Percentiles rank a stretch among this genome's conserved stretches.
Evolutionary conservation across 345 rosid genomes (phyloP).

Genomic region (Euphorbia lathyris): DNA sequence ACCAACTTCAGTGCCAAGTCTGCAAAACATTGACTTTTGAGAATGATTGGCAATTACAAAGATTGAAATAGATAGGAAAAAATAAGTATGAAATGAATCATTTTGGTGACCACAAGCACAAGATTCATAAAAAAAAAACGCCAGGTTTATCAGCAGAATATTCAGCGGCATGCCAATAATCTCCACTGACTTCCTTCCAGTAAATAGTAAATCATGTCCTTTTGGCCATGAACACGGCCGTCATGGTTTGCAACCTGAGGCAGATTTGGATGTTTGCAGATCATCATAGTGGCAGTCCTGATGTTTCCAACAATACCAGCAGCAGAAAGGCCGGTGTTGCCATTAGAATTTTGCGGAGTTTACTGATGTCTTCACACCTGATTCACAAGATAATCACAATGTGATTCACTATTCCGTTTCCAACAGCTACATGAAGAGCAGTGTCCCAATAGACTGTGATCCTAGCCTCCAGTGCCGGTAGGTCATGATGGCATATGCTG

Average conservation of each 20-base stretch:
- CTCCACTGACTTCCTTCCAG: not conserved
- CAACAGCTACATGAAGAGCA: conserved; percentile 3
- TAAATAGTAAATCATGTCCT: conserved; percentile 7
- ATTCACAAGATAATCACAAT: not conserved
- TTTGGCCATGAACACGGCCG: conserved; percentile 7
- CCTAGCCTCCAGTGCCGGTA: not conserved
- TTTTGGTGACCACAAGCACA: not conserved
- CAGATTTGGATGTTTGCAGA: conserved; percentile 7
- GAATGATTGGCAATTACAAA: not conserved
- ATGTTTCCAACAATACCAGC: conserved; percentile 19
- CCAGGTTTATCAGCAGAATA: conserved; percentile 3
- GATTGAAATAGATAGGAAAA: not conserved
- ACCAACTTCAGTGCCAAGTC: conserved; percentile 14
- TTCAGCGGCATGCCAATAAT: conserved; percentile 1
- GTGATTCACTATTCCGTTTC: not conserved
- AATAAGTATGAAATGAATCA: not conserved
- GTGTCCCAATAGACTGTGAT: not conserved
- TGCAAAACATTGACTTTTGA: not conserved
- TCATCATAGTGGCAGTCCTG: conserved; percentile 13
- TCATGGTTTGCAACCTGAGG: conserved; percentile 4
- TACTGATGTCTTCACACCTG: conserved; percentile 5
- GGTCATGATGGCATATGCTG: not conserved
- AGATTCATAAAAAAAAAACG: conserved; percentile 2
- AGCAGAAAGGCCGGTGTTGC: conserved; percentile 13
- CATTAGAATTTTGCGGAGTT: not conserved